A percentile compares a stretch with the other conserved stretches of the same genome.
These are phyloP conservation scores for Cetraspora pellucida DNA, from an alignment of 192 early-diverging fungal species.

Conservation along the genomic window DNA sequence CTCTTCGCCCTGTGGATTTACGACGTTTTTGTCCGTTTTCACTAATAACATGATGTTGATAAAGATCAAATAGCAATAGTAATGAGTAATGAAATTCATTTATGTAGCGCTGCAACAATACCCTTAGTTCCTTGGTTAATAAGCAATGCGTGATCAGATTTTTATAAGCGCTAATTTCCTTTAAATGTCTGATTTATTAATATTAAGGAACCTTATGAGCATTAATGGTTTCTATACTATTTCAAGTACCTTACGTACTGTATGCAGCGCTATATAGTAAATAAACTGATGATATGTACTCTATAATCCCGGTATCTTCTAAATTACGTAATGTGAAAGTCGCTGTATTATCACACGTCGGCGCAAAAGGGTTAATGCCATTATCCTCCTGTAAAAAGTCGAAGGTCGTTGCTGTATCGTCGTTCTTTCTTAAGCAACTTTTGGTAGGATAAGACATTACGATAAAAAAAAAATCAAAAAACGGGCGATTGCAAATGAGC, in stretches of 20 bases:
- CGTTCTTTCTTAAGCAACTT: conserved; percentile 16
- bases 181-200: too few species aligned
- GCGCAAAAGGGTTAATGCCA: neutral
- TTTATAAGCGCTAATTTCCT: neutral
- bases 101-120: too few species aligned
- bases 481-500: too few species aligned
- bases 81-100: neutral
- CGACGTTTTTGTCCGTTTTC: conserved; percentile 5
- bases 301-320: neutral
- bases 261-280: too few species aligned
- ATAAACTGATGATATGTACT: neutral
- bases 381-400: conserved; percentile 16
- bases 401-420: conserved; percentile 11
- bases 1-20: conserved; percentile 5
- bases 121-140: too few species aligned
- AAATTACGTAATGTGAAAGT: neutral
- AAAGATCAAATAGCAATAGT: neutral
- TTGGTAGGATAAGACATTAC: too few species aligned
- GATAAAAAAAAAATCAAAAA: too few species aligned
- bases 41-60: neutral
- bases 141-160: too few species aligned
- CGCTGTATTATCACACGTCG: neutral
- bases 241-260: too few species aligned
- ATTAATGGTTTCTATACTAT: too few species aligned
- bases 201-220: neutral